Conservation (phyloP, 2,329 filamentous ascomycete species). For the Acephala macrosclerotiorum region DNA sequence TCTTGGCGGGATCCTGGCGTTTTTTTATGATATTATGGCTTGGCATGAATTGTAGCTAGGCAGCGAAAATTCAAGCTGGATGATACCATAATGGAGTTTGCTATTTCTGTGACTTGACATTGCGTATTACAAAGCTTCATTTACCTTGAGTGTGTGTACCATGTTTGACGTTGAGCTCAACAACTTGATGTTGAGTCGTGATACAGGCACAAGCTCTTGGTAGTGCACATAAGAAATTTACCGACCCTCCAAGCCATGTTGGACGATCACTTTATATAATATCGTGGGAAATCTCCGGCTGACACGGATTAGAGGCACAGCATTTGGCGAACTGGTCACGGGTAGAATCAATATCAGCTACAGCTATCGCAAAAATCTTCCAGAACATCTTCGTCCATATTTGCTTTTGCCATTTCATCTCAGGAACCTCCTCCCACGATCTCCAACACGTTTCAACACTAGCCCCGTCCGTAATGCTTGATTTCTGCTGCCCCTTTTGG, state of each 20-base stretch:
- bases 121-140: neutral
- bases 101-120: neutral
- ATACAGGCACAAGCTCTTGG: neutral
- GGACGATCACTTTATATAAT: neutral
- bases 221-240: neutral
- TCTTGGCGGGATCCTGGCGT: conserved; percentile 40
- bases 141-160: neutral
- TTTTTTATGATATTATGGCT: conserved; percentile 45
- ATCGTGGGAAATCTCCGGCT: neutral
- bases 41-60: conserved; percentile 43
- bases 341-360: neutral
- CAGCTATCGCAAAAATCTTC: neutral
- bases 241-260: neutral
- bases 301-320: neutral
- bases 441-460: conserved; percentile 19
- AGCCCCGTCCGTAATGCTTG: conserved; percentile 11
- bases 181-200: neutral
- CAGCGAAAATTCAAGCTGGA: conserved; percentile 44
- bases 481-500: conserved; percentile 11
- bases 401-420: neutral
- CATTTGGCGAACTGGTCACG: neutral
- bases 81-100: conserved; percentile 43
- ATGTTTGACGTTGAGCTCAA: neutral
- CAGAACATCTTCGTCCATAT: neutral
- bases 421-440: neutral